phyloP scores from a whole-genome alignment of 2,329 filamentous ascomycete genomes.

The Hypoxylon sp. region DNA sequence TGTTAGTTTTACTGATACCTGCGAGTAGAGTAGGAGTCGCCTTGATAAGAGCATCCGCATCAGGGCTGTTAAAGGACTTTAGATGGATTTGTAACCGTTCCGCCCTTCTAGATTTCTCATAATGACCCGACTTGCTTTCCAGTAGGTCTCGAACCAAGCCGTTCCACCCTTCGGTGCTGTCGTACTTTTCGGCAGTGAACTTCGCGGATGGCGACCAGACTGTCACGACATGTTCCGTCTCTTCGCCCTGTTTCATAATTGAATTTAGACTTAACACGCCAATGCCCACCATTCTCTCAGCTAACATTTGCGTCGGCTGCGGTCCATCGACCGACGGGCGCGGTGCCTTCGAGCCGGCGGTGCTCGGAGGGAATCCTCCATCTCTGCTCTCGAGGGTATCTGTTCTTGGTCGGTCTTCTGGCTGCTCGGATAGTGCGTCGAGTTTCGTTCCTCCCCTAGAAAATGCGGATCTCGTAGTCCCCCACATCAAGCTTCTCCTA shows the following conservation, averaged over 20 bases:
- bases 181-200: constrained; percentile 69
- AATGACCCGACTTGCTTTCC: constrained; percentile 79
- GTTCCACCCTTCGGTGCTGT: constrained; percentile 77
- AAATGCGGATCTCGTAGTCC: constrained; percentile 68
- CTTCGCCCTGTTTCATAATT: constrained; percentile 78
- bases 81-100: constrained; percentile 86
- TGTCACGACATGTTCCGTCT: constrained; percentile 81
- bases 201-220: constrained; percentile 79
- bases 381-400: constrained; percentile 62
- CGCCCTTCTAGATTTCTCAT: constrained; percentile 78
- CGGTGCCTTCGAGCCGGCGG: constrained; percentile 67
- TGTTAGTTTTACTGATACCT: constrained; percentile 83
- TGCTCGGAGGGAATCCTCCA: constrained; percentile 65
- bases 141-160: constrained; percentile 81
- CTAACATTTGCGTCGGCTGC: constrained; percentile 61
- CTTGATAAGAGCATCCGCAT: constrained; percentile 85
- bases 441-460: constrained; percentile 69
- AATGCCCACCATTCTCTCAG: constrained; percentile 80
- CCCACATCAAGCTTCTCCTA: constrained; percentile 79
- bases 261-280: constrained; percentile 83
- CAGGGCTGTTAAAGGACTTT: constrained; percentile 81
- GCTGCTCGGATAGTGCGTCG: constrained; percentile 70
- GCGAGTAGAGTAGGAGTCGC: constrained; percentile 90
- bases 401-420: constrained; percentile 58
- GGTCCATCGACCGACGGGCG: constrained; percentile 57